Evolutionary conservation across 768 basidiomycete genomes (phyloP), one percentile per base, ranked within the genome.

Genomic region (Serendipita sp.): DNA sequence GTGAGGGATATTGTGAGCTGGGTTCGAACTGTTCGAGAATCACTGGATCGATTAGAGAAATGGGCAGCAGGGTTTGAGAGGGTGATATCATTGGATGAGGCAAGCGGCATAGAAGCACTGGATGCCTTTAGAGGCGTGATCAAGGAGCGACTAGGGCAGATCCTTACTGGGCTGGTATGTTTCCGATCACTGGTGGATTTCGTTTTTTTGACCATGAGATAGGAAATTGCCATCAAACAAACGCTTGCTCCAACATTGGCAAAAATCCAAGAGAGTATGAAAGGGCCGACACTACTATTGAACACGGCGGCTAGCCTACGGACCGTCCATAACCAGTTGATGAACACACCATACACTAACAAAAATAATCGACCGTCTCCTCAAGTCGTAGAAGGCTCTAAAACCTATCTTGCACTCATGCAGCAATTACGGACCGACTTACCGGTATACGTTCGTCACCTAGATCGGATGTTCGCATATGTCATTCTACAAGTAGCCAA

Each of bases 321-420:
- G 45, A 86, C 87, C 1, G 78, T 83, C 16, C 89, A 91, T 67
- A 77, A 79, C 58, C 81, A 81, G 62, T 78, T 90, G 3, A 76
- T 89, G 60, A 84, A 84, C 62, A 79, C 84, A 72, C 82, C 80
- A 22, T 75, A 84, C 42, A 75, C 78, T 42, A 66, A 77, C 1
- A 84, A 86, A 68, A 82, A 83, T 50, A 58, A 58, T 58, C 78
- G 86, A 2, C 87, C 88, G 0, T 79, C 86, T 0, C 74, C 81
- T 0, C 71, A 82, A 3, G 79, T 91, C 11, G 75, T 88, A 22
- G 82, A 84, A 24, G 86, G 87, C 3, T 88, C 86, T 0, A 80
- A 82, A 44, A 83, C 85, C 56, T 92, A 90, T 70, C 75, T 88
- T 22, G 88, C 87, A 0, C 77, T 92, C 3, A 79, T 86, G 3